Percentiles rank a stretch among this genome's conserved stretches.
Evolutionary conservation across 345 rosid genomes (phyloP).

Genomic region (Gossypium raimondii): DNA sequence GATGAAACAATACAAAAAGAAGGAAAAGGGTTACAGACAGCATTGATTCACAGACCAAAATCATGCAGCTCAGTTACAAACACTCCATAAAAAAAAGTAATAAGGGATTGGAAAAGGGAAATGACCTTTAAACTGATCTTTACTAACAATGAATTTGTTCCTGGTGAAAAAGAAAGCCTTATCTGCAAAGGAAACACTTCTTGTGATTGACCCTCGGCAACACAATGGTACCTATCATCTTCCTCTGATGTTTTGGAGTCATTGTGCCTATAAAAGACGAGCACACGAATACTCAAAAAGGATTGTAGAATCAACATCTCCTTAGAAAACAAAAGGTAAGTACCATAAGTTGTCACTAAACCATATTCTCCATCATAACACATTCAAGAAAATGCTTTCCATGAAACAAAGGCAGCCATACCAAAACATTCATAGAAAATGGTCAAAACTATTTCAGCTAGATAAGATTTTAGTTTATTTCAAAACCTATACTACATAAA

Average conservation of each 20-base stretch:
- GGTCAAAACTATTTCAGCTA: background rate
- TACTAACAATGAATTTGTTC: conserved; percentile 42
- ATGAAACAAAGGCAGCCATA: background rate
- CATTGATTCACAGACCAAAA: background rate
- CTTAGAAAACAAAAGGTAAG: background rate
- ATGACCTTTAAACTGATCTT: conserved; percentile 48
- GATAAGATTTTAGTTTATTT: background rate
- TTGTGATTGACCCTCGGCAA: conserved; percentile 35
- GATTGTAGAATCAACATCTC: background rate
- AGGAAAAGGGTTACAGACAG: background rate
- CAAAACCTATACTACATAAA: background rate
- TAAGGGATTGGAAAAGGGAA: background rate
- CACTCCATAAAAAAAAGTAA: background rate
- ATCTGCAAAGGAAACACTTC: conserved; percentile 58
- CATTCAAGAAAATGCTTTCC: background rate
- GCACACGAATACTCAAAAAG: conserved; percentile 5
- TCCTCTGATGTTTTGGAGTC: conserved; percentile 31
- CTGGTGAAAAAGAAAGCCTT: conserved; percentile 45
- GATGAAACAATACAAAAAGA: background rate
- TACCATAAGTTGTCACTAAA: background rate
- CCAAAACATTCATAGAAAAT: background rate
- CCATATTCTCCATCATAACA: background rate
- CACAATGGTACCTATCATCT: conserved; percentile 24
- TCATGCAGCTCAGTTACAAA: conserved; percentile 2
- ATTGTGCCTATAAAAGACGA: conserved; percentile 40